Percentiles rank a stretch among this genome's conserved stretches.
Conservation (phyloP, 2,329 filamentous ascomycete species). For the Ceratocystis diversiconidia region DNA sequence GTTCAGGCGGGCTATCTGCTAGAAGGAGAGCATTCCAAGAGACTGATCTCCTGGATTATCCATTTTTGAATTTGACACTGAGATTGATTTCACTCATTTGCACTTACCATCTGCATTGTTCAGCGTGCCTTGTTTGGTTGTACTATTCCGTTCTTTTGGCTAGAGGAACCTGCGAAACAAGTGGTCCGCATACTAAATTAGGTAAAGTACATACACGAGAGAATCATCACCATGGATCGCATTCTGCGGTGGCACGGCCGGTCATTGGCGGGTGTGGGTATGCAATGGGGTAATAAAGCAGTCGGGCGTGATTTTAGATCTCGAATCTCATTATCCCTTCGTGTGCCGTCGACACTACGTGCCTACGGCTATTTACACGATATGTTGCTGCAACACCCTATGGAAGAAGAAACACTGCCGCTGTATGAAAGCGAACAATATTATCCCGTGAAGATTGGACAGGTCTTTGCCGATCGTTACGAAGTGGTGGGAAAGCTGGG, state of each 20-base stretch:
- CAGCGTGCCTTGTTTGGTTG: too few species aligned
- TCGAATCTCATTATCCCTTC: neutral
- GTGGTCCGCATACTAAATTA: neutral
- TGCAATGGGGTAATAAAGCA: neutral
- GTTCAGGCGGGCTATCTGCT: too few species aligned
- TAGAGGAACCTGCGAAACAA: neutral
- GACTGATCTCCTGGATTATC: too few species aligned
- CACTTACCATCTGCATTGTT: too few species aligned
- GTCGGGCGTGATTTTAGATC: neutral
- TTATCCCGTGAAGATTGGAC: slow-evolving; percentile 21
- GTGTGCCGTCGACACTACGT: neutral
- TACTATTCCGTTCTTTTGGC: too few species aligned
- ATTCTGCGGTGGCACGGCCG: neutral
- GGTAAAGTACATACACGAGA: neutral
- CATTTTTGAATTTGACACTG: too few species aligned
- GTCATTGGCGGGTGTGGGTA: neutral
- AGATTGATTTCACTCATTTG: too few species aligned
- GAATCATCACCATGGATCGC: neutral
- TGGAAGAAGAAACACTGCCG: slow-evolving; percentile 22
- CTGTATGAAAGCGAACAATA: slow-evolving; percentile 21
- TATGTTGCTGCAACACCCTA: slow-evolving; percentile 16
- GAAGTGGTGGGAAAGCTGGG: slow-evolving; percentile 23
- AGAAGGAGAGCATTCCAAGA: too few species aligned
- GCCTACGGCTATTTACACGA: slow-evolving; percentile 17
- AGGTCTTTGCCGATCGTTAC: slow-evolving; percentile 21